A percentile compares a stretch with the other conserved stretches of the same genome.
phyloP scores from a whole-genome alignment of 2,329 filamentous ascomycete species.

The Aureobasidium sp. region DNA sequence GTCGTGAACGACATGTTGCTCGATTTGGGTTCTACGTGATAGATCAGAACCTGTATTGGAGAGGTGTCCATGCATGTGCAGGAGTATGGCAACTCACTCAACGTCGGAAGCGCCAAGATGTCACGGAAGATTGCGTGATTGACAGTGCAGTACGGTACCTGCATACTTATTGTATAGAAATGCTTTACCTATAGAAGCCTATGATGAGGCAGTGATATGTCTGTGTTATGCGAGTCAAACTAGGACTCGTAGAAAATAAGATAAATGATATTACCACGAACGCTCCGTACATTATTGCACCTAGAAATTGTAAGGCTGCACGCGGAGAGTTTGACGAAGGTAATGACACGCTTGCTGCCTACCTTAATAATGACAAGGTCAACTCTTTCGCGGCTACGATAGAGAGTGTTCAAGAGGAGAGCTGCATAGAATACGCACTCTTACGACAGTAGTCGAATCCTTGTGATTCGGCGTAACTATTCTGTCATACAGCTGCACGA shows the following conservation, averaged over 20 bases:
- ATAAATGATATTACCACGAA: slow-evolving; percentile 34
- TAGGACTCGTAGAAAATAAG: slow-evolving; percentile 47
- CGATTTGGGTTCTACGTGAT: too few species aligned
- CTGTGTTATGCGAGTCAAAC: slow-evolving; percentile 42
- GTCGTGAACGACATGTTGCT: slow-evolving; percentile 48
- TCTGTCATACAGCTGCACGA: too few species aligned
- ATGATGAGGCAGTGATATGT: slow-evolving; percentile 38
- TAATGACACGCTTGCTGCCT: slow-evolving; percentile 37
- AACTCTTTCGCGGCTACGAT: slow-evolving; percentile 28
- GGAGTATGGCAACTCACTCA: neutral
- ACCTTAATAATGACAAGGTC: slow-evolving; percentile 35
- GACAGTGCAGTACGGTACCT: neutral
- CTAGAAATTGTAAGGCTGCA: too few species aligned
- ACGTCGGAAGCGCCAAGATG: neutral
- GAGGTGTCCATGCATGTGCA: too few species aligned
- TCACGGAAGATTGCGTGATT: slow-evolving; percentile 4
- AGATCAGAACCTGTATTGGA: too few species aligned
- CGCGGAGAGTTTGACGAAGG: too few species aligned
- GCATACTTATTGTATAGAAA: neutral
- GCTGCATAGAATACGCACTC: neutral
- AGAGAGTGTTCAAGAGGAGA: neutral
- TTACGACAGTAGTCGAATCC: neutral
- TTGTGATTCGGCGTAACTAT: neutral
- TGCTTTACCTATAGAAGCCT: too few species aligned
- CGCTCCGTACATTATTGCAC: too few species aligned